phyloP scores from a whole-genome alignment of 1,139 yeast species.

The Blastobotrys ciferrii region DNA sequence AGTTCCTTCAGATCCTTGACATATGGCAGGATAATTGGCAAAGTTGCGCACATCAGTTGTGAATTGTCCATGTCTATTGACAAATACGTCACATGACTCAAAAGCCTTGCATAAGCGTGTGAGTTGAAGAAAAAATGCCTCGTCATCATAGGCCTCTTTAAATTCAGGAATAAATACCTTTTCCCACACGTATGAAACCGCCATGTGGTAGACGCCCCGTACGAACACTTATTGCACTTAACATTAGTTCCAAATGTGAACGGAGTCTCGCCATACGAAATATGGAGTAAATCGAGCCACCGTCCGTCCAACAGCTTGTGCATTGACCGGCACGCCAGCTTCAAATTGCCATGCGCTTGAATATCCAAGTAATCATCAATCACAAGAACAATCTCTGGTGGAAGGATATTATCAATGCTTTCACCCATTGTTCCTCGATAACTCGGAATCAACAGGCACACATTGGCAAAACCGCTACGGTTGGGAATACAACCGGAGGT shows the following conservation, averaged over 20 bases:
- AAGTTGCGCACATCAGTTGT: background rate
- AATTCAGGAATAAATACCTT: background rate
- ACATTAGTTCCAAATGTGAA: too few species aligned
- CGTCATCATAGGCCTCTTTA: background rate
- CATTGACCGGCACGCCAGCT: too few species aligned
- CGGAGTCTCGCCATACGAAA: too few species aligned
- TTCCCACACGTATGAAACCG: background rate
- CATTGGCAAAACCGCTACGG: too few species aligned
- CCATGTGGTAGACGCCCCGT: background rate
- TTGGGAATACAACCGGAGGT: too few species aligned
- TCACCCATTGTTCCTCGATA: background rate
- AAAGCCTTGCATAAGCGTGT: too few species aligned
- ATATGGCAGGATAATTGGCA: background rate
- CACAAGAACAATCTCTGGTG: background rate
- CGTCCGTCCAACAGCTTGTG: too few species aligned
- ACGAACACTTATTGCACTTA: too few species aligned
- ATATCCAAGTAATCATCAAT: conserved; percentile 1
- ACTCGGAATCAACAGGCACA: too few species aligned
- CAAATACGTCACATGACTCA: background rate
- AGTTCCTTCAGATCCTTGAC: background rate
- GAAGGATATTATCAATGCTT: background rate
- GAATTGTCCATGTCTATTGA: background rate
- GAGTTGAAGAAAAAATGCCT: background rate
- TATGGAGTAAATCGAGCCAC: too few species aligned
- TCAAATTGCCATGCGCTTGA: background rate